These are phyloP conservation scores for Umbellularia californica DNA, from an alignment of 164 flowering plant genomes.

Conservation along the genomic window DNA sequence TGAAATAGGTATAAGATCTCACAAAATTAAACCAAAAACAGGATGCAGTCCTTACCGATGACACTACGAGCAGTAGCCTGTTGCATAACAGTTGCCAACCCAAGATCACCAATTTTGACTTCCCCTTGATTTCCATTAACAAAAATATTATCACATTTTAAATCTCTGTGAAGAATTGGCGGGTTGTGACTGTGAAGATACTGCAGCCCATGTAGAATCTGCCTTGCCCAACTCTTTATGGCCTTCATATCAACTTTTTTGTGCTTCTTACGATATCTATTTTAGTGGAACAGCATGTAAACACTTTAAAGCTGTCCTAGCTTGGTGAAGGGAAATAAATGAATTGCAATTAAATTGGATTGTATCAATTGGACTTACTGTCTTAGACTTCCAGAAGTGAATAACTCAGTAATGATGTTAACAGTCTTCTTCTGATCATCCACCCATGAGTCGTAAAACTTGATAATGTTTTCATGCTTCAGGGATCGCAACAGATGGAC, in stretches of 20 bases:
- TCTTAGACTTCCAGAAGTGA: constrained; percentile 82
- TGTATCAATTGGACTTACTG: constrained; percentile 43
- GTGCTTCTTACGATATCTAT: constrained; percentile 69
- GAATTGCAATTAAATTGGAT: not conserved
- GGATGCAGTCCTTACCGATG: constrained; percentile 40
- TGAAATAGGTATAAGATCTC: not conserved
- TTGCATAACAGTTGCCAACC: constrained; percentile 65
- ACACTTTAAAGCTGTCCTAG: not conserved
- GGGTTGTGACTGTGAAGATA: constrained; percentile 64
- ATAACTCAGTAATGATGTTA: constrained; percentile 83
- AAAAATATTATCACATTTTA: constrained; percentile 76
- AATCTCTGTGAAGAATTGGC: constrained; percentile 59
- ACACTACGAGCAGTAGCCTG: constrained; percentile 63
- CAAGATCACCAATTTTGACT: constrained; percentile 81
- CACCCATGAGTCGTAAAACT: constrained; percentile 67
- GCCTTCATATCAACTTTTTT: constrained; percentile 65
- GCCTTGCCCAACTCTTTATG: constrained; percentile 78
- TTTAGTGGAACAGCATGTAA: not conserved
- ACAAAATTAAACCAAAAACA: not conserved
- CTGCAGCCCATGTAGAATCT: constrained; percentile 55
- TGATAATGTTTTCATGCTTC: constrained; percentile 71
- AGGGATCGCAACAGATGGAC: constrained; percentile 63
- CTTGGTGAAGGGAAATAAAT: not conserved
- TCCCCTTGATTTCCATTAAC: constrained; percentile 75
- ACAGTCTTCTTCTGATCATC: constrained; percentile 67